These are phyloP conservation scores for Haematococcus lacustris DNA, from an alignment of 139 green algal genomes.

Conservation along the genomic window DNA sequence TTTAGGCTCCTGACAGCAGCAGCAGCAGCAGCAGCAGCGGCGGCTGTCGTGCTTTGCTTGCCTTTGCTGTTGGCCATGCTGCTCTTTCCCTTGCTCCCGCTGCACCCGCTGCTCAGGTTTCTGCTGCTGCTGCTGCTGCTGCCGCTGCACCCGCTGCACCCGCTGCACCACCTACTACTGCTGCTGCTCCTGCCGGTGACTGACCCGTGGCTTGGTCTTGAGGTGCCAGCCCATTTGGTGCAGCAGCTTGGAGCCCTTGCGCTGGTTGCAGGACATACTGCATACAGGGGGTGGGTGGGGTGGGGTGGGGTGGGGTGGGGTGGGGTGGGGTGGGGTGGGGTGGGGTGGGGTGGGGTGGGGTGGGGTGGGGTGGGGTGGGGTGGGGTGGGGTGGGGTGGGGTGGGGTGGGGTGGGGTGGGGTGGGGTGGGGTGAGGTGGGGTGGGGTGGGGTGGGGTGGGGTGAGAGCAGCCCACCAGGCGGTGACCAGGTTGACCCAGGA, in stretches of 20 bases:
- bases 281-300: neutral
- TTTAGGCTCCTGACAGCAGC: conserved; percentile 22
- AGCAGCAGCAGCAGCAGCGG: neutral
- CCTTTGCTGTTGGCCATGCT: neutral
- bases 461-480: conserved; percentile 8
- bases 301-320: no score
- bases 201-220: neutral
- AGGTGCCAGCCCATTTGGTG: neutral
- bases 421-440: no score
- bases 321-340: no score
- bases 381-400: no score
- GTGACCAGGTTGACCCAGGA: conserved; percentile 38
- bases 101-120: neutral
- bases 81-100: neutral
- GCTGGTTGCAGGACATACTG: conserved; percentile 18
- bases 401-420: no score
- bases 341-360: no score
- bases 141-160: neutral
- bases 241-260: conserved; percentile 4
- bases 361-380: no score
- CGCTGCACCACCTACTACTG: neutral
- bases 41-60: neutral
- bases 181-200: neutral
- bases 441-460: no score
- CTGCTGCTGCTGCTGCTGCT: neutral